Evolutionary conservation across 495 filamentous ascomycete genomes (phyloP), one percentile per base, ranked within the genome.

Genomic region (Aspergillus taichungensis): DNA sequence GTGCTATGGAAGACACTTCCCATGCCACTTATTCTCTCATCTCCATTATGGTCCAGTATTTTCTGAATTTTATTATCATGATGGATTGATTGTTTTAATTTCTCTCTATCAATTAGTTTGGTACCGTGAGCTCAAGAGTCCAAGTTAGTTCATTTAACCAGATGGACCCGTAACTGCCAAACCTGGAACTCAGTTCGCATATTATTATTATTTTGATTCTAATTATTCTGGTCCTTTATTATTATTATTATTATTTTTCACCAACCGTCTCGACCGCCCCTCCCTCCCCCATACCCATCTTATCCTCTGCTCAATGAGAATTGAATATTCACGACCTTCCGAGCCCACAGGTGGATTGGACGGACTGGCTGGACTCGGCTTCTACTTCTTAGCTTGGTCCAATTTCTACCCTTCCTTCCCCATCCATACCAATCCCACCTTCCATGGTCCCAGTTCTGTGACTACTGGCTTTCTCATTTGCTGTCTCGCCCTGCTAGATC

Each of bases 391-490:
- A 39, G 24, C 34, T 43, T 33, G 14, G 28, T 2, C 31, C 18
- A 30, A 13, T 38, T 43, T 27, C 13, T 44, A 39, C 12, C 24
- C 13, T 7, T 13, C 37, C 30, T 43, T 43, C 12, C 13, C 29
- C 34, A 14, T 38, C 40, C 14, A 43, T 37, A 39, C 31, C 37
- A 27, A 14, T 43, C n/a, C 3, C n/a, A 24, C 27, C 29, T 45
- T n/a, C 24, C n/a, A 30, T 18, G 9, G 6, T 37, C 24, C 5
- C 11, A 42, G 42, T 34, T 38, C 39, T 42, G 43, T 52, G 41
- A 52, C 48, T 48, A 42, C 45, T 50, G 50, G 53, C 50, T 46
- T 52, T 50, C 50, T 53, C 38, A 53, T 47, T 56, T 50, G 54
- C 49, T 50, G 41, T 43, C 46, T 34, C 10, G 31, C 27, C 14